phyloP scores from a whole-genome alignment of 257 asterid genomes.

The Echium plantagineum region DNA sequence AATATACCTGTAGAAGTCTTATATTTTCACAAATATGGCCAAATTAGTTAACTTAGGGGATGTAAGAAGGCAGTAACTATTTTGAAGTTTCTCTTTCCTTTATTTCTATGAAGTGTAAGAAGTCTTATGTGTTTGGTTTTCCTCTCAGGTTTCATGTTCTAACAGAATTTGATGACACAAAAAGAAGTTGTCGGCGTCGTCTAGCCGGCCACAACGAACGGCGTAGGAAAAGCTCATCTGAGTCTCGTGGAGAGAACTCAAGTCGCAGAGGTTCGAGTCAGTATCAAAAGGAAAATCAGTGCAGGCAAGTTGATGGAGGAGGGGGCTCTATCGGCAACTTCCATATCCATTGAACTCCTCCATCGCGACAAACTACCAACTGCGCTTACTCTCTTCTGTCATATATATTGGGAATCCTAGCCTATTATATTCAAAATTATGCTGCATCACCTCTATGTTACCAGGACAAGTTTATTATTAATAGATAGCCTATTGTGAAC shows the following conservation, averaged over 20 bases:
- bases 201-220: conserved; percentile 50
- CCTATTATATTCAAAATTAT: not conserved
- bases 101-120: not conserved
- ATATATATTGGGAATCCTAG: not conserved
- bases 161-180: conserved; percentile 38
- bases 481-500: not conserved
- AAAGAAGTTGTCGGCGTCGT: conserved; percentile 49
- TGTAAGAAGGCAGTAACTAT: not conserved
- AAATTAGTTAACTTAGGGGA: too few relatives aligned
- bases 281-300: conserved; percentile 11
- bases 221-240: conserved; percentile 31
- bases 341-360: not conserved
- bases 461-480: not conserved
- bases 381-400: conserved; percentile 69
- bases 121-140: not conserved
- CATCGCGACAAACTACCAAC: not conserved
- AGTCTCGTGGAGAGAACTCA: conserved; percentile 13
- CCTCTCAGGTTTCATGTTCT: conserved; percentile 38
- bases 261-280: conserved; percentile 7
- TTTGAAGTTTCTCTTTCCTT: not conserved
- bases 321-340: conserved; percentile 2
- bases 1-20: too few relatives aligned
- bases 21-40: too few relatives aligned
- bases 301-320: conserved; percentile 13
- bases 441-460: not conserved